Conservation (phyloP, 441 rosid genomes). For the Gossypium schwendimanii region DNA sequence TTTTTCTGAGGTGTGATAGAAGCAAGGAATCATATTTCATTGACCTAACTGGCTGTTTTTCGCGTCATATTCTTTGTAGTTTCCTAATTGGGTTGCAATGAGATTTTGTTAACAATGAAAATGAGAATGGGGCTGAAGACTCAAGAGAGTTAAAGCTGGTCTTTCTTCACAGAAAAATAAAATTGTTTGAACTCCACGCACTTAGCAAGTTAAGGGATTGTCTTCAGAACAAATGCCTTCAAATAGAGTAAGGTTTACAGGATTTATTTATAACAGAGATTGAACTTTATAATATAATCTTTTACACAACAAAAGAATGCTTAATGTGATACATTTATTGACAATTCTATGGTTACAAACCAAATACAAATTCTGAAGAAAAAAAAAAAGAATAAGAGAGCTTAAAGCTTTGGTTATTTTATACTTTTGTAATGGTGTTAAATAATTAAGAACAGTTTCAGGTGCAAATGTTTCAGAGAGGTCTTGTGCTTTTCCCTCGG, state of each 20-base stretch:
- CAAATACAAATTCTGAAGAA: neutral
- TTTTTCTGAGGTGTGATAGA: slow-evolving; percentile 1
- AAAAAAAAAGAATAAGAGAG: slow-evolving; percentile 18
- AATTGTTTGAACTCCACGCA: too few relatives aligned
- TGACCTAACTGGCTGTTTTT: neutral
- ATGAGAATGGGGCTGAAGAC: neutral
- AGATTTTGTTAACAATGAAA: neutral
- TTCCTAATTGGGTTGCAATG: neutral
- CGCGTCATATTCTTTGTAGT: neutral
- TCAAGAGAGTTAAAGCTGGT: neutral
- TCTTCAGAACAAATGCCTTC: too few relatives aligned
- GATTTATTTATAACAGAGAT: too few relatives aligned
- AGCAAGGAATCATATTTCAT: slow-evolving; percentile 2
- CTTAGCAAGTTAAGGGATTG: too few relatives aligned
- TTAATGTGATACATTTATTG: neutral
- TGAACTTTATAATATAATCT: neutral
- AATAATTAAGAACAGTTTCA: neutral
- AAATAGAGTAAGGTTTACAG: too few relatives aligned
- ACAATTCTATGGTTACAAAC: neutral
- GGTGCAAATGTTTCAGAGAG: slow-evolving; percentile 10
- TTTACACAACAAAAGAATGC: neutral
- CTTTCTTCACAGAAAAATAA: neutral
- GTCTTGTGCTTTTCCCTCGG: slow-evolving; percentile 16
- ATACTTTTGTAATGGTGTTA: neutral
- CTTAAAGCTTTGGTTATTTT: neutral